Evolutionary conservation across 1,284 basidiomycete species (phyloP), one percentile per base, ranked within the genome.

Genomic region (Serendipita sp.): DNA sequence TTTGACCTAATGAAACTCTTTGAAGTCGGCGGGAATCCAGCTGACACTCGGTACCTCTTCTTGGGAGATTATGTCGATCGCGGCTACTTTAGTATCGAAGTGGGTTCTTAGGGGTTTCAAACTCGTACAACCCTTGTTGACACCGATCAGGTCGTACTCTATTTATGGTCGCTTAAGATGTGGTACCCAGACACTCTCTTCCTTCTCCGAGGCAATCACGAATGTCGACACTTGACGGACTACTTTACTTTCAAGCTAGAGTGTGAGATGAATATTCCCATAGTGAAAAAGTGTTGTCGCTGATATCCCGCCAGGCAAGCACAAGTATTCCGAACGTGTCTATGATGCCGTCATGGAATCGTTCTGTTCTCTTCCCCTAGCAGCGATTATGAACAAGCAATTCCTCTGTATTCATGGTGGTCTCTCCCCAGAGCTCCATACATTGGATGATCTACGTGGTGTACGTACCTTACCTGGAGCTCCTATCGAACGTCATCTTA

Each of bases 301-400:
- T 62, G 34, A 47, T 42, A 38, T 41, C 41, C 42, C 42, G 1
- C n/a, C 68, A 91, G 88, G 89, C 78, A 92, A 93, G 74, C 91
- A 93, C 78, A 94, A 93, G 75, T 94, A 94, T 74, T 92, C 89
- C 1, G 91, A 93, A 69, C 82, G 83, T 29, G 82, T 94, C 63
- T 94, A 93, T 73, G 89, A 94, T 67, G 89, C 88, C 30, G 91
- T 88, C 78, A 93, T 92, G 87, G 88, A 93, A 61, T 90, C 90
- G 0, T 96, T 96, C 78, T 95, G 93, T 74, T 83, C 88, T 2
- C 79, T 96, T 1, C 93, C 93, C 1, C 81, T 96, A 1, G 93
- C 93, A 0, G 93, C 93, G 15, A 76, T 96, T 71, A 94, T 96
- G 91, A 96, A 96, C 80, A 95, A 95, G 75, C 93, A 96, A 73